Evolutionary conservation across 192 early-diverging fungal species (phyloP).

Genomic region (Coemansia asiatica): DNA sequence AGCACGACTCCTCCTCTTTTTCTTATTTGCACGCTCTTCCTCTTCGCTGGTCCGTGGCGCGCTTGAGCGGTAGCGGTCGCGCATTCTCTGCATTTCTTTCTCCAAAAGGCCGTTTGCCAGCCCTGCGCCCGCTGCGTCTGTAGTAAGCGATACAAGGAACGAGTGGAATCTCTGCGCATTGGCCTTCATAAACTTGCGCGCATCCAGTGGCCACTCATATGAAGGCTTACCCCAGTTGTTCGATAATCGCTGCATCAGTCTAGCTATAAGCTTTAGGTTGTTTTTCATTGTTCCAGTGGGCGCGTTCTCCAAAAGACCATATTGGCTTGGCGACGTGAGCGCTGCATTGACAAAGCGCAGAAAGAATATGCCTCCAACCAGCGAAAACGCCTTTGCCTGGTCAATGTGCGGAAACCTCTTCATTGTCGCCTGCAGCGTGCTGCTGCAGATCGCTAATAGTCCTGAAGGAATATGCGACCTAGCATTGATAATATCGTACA

Average conservation of each 20-base stretch:
- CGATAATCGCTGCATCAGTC: constrained; percentile 47
- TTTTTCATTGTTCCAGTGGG: constrained; percentile 24
- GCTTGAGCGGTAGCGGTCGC: background rate
- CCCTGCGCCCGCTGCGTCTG: constrained; percentile 1
- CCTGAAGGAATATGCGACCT: constrained; percentile 29
- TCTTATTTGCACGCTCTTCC: background rate
- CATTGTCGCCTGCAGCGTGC: constrained; percentile 27
- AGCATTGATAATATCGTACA: constrained; percentile 36
- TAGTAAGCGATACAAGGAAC: constrained; percentile 38
- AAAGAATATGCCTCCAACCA: constrained; percentile 51
- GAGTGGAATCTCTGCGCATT: constrained; percentile 27
- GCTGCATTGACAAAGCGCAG: constrained; percentile 50
- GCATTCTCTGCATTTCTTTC: background rate
- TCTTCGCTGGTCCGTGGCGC: background rate
- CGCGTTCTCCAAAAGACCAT: constrained; percentile 29
- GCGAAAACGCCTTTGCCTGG: constrained; percentile 29
- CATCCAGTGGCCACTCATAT: constrained; percentile 46
- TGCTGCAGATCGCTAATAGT: constrained; percentile 40
- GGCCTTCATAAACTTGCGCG: constrained; percentile 32
- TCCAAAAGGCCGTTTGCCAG: background rate
- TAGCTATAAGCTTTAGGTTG: constrained; percentile 42
- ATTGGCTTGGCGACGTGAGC: constrained; percentile 38
- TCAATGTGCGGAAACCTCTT: constrained; percentile 33
- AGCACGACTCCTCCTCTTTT: background rate
- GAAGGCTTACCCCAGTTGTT: constrained; percentile 41